phyloP scores from a whole-genome alignment of 306 rosid species.

The Prunus kanzakura region DNA sequence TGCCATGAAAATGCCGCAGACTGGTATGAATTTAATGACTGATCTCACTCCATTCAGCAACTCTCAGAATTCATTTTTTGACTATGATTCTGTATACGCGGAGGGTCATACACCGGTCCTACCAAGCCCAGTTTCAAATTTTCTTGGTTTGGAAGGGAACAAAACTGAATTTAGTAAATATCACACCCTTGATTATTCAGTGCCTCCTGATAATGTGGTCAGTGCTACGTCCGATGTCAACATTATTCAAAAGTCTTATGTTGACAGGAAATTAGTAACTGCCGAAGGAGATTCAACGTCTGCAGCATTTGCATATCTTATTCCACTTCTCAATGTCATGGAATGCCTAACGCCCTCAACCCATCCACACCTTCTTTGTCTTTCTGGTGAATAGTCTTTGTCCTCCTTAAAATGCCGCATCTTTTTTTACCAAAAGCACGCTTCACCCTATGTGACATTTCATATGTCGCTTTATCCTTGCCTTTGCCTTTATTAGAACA shows the following conservation, averaged over 20 bases:
- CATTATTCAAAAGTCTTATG: conserved; percentile 18
- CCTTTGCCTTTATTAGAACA: no score
- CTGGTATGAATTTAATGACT: conserved; percentile 8
- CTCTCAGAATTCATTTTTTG: conserved; percentile 20
- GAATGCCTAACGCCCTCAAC: no score
- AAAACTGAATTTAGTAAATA: conserved; percentile 8
- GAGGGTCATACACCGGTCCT: conserved; percentile 4
- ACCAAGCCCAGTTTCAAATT: not conserved
- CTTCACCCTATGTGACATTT: no score
- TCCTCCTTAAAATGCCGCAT: no score
- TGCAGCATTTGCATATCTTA: not conserved
- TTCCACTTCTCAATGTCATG: no score
- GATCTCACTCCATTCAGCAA: conserved; percentile 25
- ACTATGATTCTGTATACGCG: not conserved
- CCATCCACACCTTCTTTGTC: no score
- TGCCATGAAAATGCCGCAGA: not conserved
- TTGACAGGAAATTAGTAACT: conserved; percentile 12
- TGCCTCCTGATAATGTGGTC: conserved; percentile 4
- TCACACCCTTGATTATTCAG: conserved; percentile 14
- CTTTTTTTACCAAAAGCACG: no score
- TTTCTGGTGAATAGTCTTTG: no score
- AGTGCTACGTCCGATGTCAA: conserved; percentile 15
- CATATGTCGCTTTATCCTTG: no score
- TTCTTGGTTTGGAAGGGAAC: conserved; percentile 17
- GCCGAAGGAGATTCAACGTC: not conserved